Evolutionary conservation across 768 basidiomycete species (phyloP).

Genomic region (Exsudoporus frostii): DNA sequence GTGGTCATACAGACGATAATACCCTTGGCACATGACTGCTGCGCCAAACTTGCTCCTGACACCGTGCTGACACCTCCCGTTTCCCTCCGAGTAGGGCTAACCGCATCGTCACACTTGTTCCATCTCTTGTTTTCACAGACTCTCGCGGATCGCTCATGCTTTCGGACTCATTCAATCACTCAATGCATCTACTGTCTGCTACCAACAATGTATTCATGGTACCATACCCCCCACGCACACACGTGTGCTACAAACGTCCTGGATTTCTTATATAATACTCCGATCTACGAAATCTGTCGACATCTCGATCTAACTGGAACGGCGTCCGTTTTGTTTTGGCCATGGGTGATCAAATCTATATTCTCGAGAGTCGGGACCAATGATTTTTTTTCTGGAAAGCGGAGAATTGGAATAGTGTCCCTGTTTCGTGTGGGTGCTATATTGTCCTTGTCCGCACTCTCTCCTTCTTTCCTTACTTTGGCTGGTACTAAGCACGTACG

Average conservation of each 20-base stretch:
- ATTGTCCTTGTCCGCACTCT: too few species aligned
- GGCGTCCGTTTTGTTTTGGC: neutral
- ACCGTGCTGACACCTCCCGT: neutral
- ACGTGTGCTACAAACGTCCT: constrained; percentile 8
- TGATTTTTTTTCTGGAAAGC: neutral
- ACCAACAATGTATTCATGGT: constrained; percentile 22
- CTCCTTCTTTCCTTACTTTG: neutral
- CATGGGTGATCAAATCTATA: too few species aligned
- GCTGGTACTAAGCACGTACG: neutral
- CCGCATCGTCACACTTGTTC: neutral
- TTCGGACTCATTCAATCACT: constrained; percentile 5
- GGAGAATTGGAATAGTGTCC: neutral
- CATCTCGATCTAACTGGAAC: neutral
- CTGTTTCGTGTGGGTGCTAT: neutral
- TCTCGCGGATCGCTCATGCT: constrained; percentile 9
- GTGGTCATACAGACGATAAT: constrained; percentile 1
- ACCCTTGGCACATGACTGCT: neutral
- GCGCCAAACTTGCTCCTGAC: neutral
- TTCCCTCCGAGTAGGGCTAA: neutral
- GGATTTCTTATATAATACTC: neutral
- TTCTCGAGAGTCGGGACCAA: neutral
- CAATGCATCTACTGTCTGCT: constrained; percentile 23
- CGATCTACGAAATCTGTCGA: neutral
- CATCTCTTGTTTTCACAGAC: constrained; percentile 2
- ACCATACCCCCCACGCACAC: neutral